Base-by-base conservation (phyloP, 352 stramenopile genomes). In the Phytophthora tentaculata region DNA sequence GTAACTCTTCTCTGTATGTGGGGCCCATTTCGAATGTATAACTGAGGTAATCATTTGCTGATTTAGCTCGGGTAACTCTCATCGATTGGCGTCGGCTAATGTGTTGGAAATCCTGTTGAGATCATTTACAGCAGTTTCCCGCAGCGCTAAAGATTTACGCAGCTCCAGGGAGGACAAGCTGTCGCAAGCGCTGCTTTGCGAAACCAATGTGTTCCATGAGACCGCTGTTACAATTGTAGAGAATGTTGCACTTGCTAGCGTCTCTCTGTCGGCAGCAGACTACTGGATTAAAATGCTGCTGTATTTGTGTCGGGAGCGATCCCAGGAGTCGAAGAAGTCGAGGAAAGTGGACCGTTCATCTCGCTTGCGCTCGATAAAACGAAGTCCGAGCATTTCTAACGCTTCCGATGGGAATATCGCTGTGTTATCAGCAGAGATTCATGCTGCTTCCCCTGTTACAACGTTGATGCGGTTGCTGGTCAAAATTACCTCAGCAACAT, bases 281-380 rank as follows among this genome's bases (percentile, higher is more conserved):
- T 77, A 72, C 24, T 74, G 51, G 66, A 45, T 74, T 47, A 77
- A 74, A 45, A 60, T 72, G 52, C 35, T 72, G 32, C 16, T 77
- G 23, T 63, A n/a, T 44, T 37, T 66, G 10, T 66, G 41, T 28
- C 53, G 32, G 19, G 67, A 67, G 24, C 61, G 66, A 20, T 56
- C 47, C 37, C 41, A 22, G 17, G 16, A 73, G 10, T 50, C 39
- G 29, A 61, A 9, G 47, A 60, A 47, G 48, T 49, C 12, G 16
- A 63, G 26, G 19, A 56, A 64, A 26, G 5, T 7, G 14, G 24
- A 58, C 28, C 32, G 20, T 37, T 69, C n/a, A 45, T 56, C 47
- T 41, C 47, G 17, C 19, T 41, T 35, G 14, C 29, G n/a, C 23
- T 61, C 45, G 19, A 45, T 32, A 32, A 39, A 19, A 45, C 28